Evolutionary conservation across 1,284 basidiomycete species (phyloP).

Genomic region (Jaminaea rosea): DNA sequence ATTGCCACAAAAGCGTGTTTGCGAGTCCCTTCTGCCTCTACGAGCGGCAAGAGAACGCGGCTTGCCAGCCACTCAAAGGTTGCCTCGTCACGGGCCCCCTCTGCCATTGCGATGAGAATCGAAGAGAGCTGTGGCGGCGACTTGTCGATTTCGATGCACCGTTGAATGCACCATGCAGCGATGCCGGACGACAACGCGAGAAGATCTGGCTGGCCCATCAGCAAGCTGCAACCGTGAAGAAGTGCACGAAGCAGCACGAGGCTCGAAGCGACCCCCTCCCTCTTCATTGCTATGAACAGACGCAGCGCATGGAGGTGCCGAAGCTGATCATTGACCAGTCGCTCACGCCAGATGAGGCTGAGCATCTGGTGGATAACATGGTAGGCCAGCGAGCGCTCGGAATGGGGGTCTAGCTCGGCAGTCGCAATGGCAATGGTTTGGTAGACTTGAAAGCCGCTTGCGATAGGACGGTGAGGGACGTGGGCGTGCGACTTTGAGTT

Average conservation of each 20-base stretch:
- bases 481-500: conserved; percentile 4
- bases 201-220: conserved; percentile 64
- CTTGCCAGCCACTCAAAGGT: background rate
- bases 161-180: conserved; percentile 46
- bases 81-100: background rate
- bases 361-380: conserved; percentile 58
- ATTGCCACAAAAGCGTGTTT: background rate
- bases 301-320: conserved; percentile 65
- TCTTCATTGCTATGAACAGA: conserved; percentile 24
- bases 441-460: conserved; percentile 10
- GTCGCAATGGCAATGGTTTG: conserved; percentile 6
- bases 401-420: background rate
- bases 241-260: conserved; percentile 50
- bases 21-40: background rate
- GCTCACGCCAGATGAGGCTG: conserved; percentile 58
- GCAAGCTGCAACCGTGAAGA: conserved; percentile 59
- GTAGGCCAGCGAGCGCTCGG: conserved; percentile 6
- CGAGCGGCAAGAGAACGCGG: background rate
- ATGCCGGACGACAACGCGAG: conserved; percentile 62
- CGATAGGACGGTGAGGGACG: conserved; percentile 23
- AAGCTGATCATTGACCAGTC: conserved; percentile 77
- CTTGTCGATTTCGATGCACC: background rate
- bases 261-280: conserved; percentile 11
- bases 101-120: background rate
- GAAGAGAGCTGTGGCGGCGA: background rate